phyloP scores from a whole-genome alignment of 179 eudicot species.

The Vitellaria paradoxa region DNA sequence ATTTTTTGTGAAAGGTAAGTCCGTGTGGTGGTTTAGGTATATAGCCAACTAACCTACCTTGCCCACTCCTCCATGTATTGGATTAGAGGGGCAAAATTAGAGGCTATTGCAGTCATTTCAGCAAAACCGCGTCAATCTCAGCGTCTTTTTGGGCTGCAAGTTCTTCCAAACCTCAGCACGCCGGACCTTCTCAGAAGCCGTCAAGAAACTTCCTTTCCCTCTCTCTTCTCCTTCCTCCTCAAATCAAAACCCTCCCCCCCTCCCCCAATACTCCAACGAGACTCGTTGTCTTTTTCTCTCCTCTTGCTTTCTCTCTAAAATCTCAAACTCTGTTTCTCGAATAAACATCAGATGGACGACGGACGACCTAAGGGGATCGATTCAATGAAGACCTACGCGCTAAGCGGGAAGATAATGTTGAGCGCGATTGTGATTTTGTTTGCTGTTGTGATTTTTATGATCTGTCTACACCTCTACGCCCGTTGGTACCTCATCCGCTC shows the following conservation, averaged over 20 bases:
- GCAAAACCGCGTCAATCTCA: slow-evolving; percentile 27
- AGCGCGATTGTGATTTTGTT: slow-evolving; percentile 67
- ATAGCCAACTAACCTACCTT: too few species aligned
- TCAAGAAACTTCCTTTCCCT: slow-evolving; percentile 24
- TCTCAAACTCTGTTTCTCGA: background rate
- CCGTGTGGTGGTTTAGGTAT: too few species aligned
- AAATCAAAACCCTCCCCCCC: background rate
- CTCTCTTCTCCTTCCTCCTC: background rate
- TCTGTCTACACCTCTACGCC: slow-evolving; percentile 75
- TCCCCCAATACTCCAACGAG: background rate
- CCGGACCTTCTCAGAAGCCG: slow-evolving; percentile 13
- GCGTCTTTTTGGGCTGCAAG: slow-evolving; percentile 9
- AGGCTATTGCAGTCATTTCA: slow-evolving; percentile 24
- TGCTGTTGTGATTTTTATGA: slow-evolving; percentile 59
- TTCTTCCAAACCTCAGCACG: background rate
- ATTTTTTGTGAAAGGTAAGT: too few species aligned
- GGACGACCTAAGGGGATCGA: background rate
- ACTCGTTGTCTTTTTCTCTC: background rate
- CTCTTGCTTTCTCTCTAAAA: background rate
- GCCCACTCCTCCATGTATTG: too few species aligned
- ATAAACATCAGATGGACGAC: too few species aligned
- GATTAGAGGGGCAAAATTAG: background rate
- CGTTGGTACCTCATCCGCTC: slow-evolving; percentile 67
- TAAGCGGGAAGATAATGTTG: slow-evolving; percentile 81
- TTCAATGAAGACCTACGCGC: slow-evolving; percentile 37